Evolutionary conservation across 208 protist species (phyloP).

Genomic region (Novymonas esmeraldas): DNA sequence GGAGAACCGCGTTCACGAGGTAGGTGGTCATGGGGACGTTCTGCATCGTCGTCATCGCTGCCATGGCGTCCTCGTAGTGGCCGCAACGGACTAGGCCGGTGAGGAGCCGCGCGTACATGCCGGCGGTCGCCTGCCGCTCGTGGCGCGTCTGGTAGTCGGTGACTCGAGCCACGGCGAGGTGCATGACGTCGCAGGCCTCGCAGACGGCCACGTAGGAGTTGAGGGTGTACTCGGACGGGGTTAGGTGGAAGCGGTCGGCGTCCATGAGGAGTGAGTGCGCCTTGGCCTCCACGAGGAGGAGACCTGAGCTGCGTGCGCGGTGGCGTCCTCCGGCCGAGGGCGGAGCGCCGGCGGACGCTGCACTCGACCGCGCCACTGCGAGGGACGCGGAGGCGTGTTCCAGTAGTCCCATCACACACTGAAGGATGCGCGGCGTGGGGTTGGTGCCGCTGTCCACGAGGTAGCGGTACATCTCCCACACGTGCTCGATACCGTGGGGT

Average conservation of each 20-base stretch:
- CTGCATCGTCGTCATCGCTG: conserved; percentile 66
- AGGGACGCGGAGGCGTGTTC: conserved; percentile 38
- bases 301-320: conserved; percentile 11
- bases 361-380: conserved; percentile 10
- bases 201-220: conserved; percentile 77
- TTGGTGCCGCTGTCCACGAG: conserved; percentile 85
- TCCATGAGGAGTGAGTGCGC: conserved; percentile 85
- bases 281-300: conserved; percentile 60
- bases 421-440: conserved; percentile 60
- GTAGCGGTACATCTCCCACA: conserved; percentile 85
- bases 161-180: conserved; percentile 75
- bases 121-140: conserved; percentile 59
- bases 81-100: conserved; percentile 65
- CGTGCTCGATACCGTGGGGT: conserved; percentile 34
- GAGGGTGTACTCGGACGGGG: conserved; percentile 76
- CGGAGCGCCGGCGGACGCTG: neutral
- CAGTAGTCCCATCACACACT: conserved; percentile 83
- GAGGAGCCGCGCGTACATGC: conserved; percentile 66
- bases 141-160: conserved; percentile 76
- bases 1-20: conserved; percentile 74
- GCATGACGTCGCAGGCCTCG: conserved; percentile 61
- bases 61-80: conserved; percentile 60
- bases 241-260: conserved; percentile 69
- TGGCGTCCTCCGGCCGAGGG: too few relatives aligned
- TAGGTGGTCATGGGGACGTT: conserved; percentile 53